A percentile compares a stretch with the other conserved stretches of the same genome.
Evolutionary conservation across 495 filamentous ascomycete species (phyloP).

Genomic region (Penicillium pancosmium): DNA sequence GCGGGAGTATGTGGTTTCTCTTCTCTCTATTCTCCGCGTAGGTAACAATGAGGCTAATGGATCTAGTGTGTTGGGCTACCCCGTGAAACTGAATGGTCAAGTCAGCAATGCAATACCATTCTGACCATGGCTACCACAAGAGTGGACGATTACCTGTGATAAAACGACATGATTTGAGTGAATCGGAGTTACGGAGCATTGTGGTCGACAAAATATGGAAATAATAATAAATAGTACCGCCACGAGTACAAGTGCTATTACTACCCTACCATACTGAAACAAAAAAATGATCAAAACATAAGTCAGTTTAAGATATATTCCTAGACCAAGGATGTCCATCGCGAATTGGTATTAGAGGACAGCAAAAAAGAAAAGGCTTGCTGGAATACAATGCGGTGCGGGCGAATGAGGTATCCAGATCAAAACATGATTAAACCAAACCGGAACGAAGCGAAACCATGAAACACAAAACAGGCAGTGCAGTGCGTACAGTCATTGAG

Average conservation of each 20-base stretch:
- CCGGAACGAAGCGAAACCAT: conserved; percentile 10
- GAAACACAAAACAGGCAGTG: not conserved
- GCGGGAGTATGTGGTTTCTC: conserved; percentile 49
- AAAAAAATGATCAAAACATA: not conserved
- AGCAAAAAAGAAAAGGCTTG: conserved; percentile 14
- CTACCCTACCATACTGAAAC: too few relatives aligned
- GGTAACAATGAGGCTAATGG: conserved; percentile 1
- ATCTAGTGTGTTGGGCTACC: conserved; percentile 57
- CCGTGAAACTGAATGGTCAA: conserved; percentile 56
- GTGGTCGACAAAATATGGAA: too few relatives aligned
- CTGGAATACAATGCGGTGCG: conserved; percentile 31
- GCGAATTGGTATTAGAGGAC: conserved; percentile 21
- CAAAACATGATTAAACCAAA: conserved; percentile 9
- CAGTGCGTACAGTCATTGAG: not conserved
- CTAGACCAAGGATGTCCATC: conserved; percentile 6
- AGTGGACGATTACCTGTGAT: too few relatives aligned
- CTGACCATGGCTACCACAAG: conserved; percentile 27
- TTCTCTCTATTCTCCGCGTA: not conserved
- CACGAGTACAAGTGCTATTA: too few relatives aligned
- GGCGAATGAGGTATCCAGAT: conserved; percentile 37
- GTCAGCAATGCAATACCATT: conserved; percentile 59
- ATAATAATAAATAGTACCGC: too few relatives aligned
- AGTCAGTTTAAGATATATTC: conserved; percentile 1
- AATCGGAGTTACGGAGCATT: too few relatives aligned
- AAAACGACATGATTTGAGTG: too few relatives aligned